phyloP scores from a whole-genome alignment of 768 basidiomycete species.

The Suillus occidentalis region DNA sequence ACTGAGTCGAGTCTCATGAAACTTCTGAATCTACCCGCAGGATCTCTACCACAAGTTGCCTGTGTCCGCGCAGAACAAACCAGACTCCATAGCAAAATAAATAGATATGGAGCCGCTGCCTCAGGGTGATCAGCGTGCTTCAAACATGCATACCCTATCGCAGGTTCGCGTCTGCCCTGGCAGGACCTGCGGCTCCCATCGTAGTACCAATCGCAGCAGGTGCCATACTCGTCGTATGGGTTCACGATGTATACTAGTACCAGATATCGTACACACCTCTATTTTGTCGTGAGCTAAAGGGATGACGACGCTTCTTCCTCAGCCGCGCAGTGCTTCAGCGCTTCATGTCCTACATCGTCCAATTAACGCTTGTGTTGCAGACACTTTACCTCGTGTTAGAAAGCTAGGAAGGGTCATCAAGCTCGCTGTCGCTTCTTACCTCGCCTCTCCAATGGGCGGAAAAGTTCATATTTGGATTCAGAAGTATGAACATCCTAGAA shows the following conservation, averaged over 20 bases:
- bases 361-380: neutral
- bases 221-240: neutral
- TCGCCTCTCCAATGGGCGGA: neutral
- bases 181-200: neutral
- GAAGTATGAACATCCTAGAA: neutral
- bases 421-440: neutral
- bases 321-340: constrained; percentile 12
- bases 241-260: constrained; percentile 2
- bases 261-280: neutral
- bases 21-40: too few relatives aligned
- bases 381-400: constrained; percentile 15
- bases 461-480: neutral
- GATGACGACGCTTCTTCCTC: neutral
- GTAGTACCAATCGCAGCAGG: neutral
- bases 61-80: too few relatives aligned
- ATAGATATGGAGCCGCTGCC: too few relatives aligned
- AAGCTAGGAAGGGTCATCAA: neutral
- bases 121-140: too few relatives aligned
- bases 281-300: neutral
- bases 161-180: neutral
- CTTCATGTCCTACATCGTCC: constrained; percentile 24
- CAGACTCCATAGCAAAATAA: too few relatives aligned
- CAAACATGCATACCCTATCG: neutral
- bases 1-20: too few relatives aligned
- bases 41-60: too few relatives aligned